Evolutionary conservation across 2,329 filamentous ascomycete species (phyloP), one percentile per base, ranked within the genome.

Genomic region (Colletotrichum sp.): DNA sequence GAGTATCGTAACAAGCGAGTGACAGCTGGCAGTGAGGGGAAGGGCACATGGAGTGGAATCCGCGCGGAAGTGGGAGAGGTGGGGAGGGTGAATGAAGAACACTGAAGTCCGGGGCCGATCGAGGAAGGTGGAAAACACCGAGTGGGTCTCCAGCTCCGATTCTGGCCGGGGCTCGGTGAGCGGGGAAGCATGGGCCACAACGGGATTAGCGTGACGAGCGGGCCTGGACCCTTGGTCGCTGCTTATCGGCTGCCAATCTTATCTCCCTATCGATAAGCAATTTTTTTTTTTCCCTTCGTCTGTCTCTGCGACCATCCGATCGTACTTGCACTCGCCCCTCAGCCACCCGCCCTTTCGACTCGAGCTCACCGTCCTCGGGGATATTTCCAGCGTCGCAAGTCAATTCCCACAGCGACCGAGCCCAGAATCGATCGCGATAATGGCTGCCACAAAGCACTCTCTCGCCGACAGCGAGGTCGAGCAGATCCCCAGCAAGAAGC

Each of bases 391-490:
- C 43, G 60, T 72, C 63, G 15, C 32, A 63, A 63, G 58, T 63
- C 61, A 64, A 43, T 43, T 38, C n/a, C 34, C 60, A 15, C 26
- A 24, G 43, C 34, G 16, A 34, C 38, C 28, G 8, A 30, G 6
- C 10, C 38, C 38, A 21, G 32, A 21, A 43, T 43, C 32, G 15
- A 38, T 38, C 34, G 6, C 30, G 16, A 52, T 26, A 70, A 87
- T 87, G 85, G 84, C 85, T 61, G 85, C 85, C 18, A 85, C 84
- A 24, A 87, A 87, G 79, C 85, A 85, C 76, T 76, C 79, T 21
- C 82, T 85, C 78, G 81, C 81, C 36, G 73, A 73, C 21, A 75
- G 69, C 70, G 85, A 86, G 70, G 82, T 80, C 78, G 84, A 86
- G 78, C 79, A 78, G 64, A 78, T 74, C 82, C 84, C 85, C 16